A percentile compares a stretch with the other conserved stretches of the same genome.
phyloP scores from a whole-genome alignment of 345 rosid species.

The Eucalyptus urophylla region DNA sequence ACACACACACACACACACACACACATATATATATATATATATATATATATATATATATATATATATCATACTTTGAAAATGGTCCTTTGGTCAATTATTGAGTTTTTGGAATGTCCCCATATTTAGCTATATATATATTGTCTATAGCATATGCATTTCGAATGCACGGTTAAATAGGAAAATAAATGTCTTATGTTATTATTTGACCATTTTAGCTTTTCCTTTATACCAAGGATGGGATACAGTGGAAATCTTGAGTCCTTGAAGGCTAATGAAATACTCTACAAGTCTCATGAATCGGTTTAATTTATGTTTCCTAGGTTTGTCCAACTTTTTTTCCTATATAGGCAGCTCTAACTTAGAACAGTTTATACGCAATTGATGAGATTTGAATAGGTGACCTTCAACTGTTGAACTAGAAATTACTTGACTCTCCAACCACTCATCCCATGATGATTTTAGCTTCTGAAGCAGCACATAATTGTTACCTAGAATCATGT shows the following conservation, averaged over 20 bases:
- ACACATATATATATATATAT: background rate
- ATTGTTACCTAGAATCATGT: background rate
- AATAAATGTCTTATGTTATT: background rate
- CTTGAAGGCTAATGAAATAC: background rate
- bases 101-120: background rate
- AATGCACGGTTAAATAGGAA: background rate
- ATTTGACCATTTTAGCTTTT: background rate
- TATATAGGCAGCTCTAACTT: rapidly evolving
- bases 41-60: background rate
- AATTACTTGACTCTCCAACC: background rate
- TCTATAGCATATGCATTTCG: background rate
- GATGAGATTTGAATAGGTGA: background rate
- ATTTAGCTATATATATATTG: background rate
- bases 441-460: background rate
- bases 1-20: too few relatives aligned
- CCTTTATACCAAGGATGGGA: background rate
- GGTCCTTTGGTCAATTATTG: background rate
- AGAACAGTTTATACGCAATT: background rate
- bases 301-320: background rate
- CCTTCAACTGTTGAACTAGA: background rate
- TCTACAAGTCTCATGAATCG: rapidly evolving
- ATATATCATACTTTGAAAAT: background rate
- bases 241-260: background rate
- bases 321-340: rapidly evolving
- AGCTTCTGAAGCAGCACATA: background rate